Base-by-base conservation (phyloP, 768 basidiomycete genomes). In the Termitomyces titanicus region DNA sequence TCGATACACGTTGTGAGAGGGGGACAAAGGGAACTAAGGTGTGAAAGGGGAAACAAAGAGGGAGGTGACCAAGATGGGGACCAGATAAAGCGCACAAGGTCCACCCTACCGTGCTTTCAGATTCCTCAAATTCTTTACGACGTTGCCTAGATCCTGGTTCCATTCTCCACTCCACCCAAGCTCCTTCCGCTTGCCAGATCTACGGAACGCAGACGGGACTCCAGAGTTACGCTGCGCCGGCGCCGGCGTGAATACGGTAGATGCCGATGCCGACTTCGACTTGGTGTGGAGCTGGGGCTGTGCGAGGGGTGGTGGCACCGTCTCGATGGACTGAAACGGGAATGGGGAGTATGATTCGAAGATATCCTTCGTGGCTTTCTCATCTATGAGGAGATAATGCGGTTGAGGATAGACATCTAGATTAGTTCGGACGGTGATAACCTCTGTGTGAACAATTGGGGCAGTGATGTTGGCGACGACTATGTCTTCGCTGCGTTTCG, bases 151-250 rank as follows among this genome's bases (percentile, higher is more conserved):
- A 54, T 71, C 67, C 51, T 62, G 62, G 51, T 70, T 71, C 70
- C 70, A 71, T 59, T 71, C 70, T 34, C 70, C 70, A 50, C 67
- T 68, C 70, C 70, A 71, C 31, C 63, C 68, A 17, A 58, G 60
- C 47, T 64, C 66, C 38, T 63, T 70, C 51, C 60, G 34, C 38
- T 44, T 55, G 20, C 59, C 55, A 22, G 42, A 40, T 18, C 29
- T 29, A n/a, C 25, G 34, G 34, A 55, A 56, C 48, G 55, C 47
- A 15, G 55, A 51, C 7, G 48, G 43, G 17, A 22, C n/a, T 24
- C 13, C 5, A 15, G 48, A 46, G 15, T 9, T 13, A 29, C 3
- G 15, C 12, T 17, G 46, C 5, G 39, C n/a, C 25, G 38, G 13
- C n/a, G 43, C n/a, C 22, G 53, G 10, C 11, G 47, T n/a, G 10